These are phyloP conservation scores for Macroventuria anomochaeta DNA, from an alignment of 2,329 filamentous ascomycete species.

Conservation along the genomic window DNA sequence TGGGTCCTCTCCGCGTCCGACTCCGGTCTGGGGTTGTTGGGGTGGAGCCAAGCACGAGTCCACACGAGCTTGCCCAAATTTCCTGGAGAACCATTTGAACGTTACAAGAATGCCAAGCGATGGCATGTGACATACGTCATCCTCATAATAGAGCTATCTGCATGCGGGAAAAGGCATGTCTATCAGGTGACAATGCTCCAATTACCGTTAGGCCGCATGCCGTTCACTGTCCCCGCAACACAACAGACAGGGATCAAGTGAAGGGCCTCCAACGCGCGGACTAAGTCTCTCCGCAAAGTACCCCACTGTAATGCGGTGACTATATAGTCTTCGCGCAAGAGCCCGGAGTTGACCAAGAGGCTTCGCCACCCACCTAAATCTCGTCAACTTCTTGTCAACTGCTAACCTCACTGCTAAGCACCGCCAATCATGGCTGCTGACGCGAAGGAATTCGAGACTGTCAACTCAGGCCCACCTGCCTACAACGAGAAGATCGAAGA, in stretches of 20 bases:
- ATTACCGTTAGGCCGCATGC: conserved; percentile 12
- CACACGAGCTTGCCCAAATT: conserved; percentile 1
- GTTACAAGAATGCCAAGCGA: conserved; percentile 13
- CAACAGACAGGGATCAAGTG: not conserved
- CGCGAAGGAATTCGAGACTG: conserved; percentile 11
- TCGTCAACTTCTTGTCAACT: conserved; percentile 12
- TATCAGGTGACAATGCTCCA: conserved; percentile 11
- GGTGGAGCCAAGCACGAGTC: conserved; percentile 12
- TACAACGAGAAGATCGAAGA: conserved; percentile 17
- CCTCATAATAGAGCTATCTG: conserved; percentile 1
- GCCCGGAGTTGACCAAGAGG: conserved; percentile 14
- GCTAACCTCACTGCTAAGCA: conserved; percentile 17
- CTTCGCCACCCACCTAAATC: conserved; percentile 4
- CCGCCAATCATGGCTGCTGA: conserved; percentile 16
- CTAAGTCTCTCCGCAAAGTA: conserved; percentile 4
- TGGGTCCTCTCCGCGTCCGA: conserved; percentile 10
- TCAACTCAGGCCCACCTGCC: not conserved
- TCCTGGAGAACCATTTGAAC: not conserved
- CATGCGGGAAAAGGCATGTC: conserved; percentile 3
- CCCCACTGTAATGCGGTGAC: conserved; percentile 13
- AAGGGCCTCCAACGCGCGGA: conserved; percentile 1
- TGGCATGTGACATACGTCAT: conserved; percentile 19
- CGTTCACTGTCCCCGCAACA: conserved; percentile 4
- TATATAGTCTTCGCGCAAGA: conserved; percentile 13
- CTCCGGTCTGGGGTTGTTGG: conserved; percentile 15